These are phyloP conservation scores for Murraya koenigii DNA, from an alignment of 345 rosid species.

Conservation along the genomic window DNA sequence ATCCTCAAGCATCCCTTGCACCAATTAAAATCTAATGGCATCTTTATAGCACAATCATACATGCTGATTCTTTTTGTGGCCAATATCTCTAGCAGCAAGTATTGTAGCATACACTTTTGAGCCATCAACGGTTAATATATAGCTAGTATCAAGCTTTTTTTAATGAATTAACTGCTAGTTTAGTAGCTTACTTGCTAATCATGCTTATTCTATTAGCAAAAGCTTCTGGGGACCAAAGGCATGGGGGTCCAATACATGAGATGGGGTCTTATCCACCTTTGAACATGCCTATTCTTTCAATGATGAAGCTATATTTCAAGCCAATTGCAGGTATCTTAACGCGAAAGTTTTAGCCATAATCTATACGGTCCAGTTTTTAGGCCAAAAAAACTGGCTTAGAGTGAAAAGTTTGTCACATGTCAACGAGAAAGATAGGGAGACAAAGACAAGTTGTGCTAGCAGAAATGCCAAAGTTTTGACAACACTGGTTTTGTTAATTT, in stretches of 20 bases:
- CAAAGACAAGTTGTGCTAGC: conserved; percentile 48
- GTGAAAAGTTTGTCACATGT: conserved; percentile 35
- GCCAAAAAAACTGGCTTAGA: conserved; percentile 19
- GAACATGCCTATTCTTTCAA: conserved; percentile 15
- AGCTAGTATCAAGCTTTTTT: not conserved
- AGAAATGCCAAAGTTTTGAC: conserved; percentile 38
- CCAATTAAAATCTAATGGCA: not conserved
- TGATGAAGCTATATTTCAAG: conserved; percentile 13
- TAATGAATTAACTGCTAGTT: not conserved
- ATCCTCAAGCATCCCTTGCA: not conserved
- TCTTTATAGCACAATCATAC: conserved; percentile 26
- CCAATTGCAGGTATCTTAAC: conserved; percentile 13
- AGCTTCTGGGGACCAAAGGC: conserved; percentile 34
- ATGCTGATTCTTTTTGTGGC: conserved; percentile 9
- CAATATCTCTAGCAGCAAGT: conserved; percentile 23
- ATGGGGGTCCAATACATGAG: conserved; percentile 27
- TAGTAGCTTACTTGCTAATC: not conserved
- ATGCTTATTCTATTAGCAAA: not conserved
- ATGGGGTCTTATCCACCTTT: conserved; percentile 8
- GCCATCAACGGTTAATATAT: not conserved
- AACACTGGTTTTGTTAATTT: conserved; percentile 15
- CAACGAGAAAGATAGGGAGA: conserved; percentile 40
- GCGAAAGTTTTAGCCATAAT: not conserved
- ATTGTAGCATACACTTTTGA: conserved; percentile 1
- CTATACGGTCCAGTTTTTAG: conserved; percentile 22